Conservation (phyloP, 129 eudicot species). For the Calendula officinalis region DNA sequence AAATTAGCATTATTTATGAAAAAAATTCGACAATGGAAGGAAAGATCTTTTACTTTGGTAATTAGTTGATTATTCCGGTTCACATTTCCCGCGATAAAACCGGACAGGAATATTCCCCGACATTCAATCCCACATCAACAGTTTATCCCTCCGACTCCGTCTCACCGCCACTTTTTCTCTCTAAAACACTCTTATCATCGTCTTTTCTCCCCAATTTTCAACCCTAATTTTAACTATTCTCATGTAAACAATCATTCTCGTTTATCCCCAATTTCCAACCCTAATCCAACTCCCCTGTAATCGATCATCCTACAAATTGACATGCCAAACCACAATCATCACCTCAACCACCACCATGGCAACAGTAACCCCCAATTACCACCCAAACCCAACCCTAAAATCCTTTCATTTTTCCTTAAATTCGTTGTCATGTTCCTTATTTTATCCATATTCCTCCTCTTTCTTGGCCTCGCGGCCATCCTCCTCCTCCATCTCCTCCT, state of each 20-base stretch:
- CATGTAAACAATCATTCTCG: not conserved
- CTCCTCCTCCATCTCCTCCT: constrained; percentile 75
- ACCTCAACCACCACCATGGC: constrained; percentile 20
- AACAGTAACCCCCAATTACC: constrained; percentile 13
- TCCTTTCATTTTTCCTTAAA: constrained; percentile 60
- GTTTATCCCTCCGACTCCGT: no score
- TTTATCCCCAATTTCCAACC: not conserved
- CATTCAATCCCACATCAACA: no score
- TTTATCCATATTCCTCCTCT: constrained; percentile 66
- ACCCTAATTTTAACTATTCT: no score
- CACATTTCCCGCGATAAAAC: no score
- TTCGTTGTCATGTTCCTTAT: constrained; percentile 56
- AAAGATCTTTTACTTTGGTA: no score
- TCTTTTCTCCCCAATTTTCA: no score
- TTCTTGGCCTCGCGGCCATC: constrained; percentile 77
- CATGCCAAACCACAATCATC: constrained; percentile 23
- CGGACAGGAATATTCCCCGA: no score
- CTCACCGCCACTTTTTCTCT: no score
- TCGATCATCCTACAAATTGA: not conserved
- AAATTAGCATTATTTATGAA: no score
- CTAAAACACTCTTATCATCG: not conserved
- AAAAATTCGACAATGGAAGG: no score
- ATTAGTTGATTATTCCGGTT: no score
- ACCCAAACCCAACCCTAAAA: constrained; percentile 45
- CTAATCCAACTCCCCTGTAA: not conserved